Evolutionary conservation across 495 filamentous ascomycete genomes (phyloP).

Genomic region (Glonium stellatum): DNA sequence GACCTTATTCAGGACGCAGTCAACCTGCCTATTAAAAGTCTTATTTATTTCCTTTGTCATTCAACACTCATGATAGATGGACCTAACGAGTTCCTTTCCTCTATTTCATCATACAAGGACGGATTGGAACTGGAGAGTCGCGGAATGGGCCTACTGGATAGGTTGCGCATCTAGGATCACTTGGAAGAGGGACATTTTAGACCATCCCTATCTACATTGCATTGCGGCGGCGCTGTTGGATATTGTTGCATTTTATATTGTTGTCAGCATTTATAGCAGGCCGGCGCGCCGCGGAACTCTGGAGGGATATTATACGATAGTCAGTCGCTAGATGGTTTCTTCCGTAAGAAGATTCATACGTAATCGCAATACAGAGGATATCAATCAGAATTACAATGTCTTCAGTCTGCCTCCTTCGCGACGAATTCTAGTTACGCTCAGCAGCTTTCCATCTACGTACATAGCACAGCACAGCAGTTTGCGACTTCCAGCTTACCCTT

Average conservation of each 20-base stretch:
- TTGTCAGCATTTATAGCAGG: not conserved
- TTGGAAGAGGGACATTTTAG: constrained; percentile 20
- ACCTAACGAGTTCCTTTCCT: constrained; percentile 10
- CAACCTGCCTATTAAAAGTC: constrained; percentile 20
- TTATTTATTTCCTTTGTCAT: constrained; percentile 24
- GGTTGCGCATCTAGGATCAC: constrained; percentile 8
- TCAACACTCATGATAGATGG: constrained; percentile 10
- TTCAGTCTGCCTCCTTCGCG: too few species aligned
- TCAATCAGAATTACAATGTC: not conserved
- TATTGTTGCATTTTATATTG: constrained; percentile 14
- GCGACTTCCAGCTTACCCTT: not conserved
- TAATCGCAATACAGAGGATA: not conserved
- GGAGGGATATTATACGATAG: not conserved
- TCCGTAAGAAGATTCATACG: not conserved
- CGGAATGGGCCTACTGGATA: constrained; percentile 20
- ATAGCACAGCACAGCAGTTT: not conserved
- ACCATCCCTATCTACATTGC: constrained; percentile 15
- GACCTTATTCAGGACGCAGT: constrained; percentile 9
- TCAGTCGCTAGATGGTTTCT: not conserved
- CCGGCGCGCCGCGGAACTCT: not conserved
- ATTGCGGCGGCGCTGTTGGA: constrained; percentile 28
- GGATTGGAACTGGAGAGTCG: constrained; percentile 13
- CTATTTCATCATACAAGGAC: constrained; percentile 11
- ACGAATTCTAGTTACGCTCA: too few species aligned
- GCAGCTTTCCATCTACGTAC: not conserved